Base-by-base conservation (phyloP, 768 basidiomycete genomes). In the Rhizopogon vinicolor region DNA sequence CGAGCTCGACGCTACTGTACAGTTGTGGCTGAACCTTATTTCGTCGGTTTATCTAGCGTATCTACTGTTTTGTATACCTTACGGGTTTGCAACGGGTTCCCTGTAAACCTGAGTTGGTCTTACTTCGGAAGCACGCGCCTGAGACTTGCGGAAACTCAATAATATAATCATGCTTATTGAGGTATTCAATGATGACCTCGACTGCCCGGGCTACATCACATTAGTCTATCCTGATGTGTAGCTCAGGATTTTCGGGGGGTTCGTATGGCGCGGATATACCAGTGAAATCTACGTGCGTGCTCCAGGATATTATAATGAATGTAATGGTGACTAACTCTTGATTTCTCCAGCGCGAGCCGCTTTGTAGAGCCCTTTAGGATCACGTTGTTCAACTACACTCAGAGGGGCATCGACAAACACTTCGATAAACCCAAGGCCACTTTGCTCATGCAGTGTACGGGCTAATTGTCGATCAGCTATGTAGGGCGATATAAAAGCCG, bases 401-500 rank as follows among this genome's bases (percentile, higher is more conserved):
- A 99, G 79, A 6, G 96, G 93, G 0, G 93, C 96, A 72, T 98
- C 96, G 45, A 98, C 79, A 65, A 86, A 99, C 40, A 98, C 93
- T 74, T 99, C 97, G 57, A 99, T 68, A 72, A 99, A 98, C 40
- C 86, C 83, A 42, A 98, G 72, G 16, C 78, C 77, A 2, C 83
- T 78, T 49, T 83, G 77, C 46, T 83, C 79, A 71, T 99, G 96
- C 29, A 98, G 78, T 56, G 85, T 76, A 43, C 97, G 85, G 19
- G 91, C 97, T 45, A 87, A 68, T 12, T 82, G 78, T 35, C 97
- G 85, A 76, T 99, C 96, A 13, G 84, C 81, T 48, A 83, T 79
- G 73, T 98, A 98, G n/a, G 97, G 97, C 1, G 97, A 98, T 72
- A 99, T 99, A 75, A 99, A 99, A 12, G 97, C 95, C 16, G 97